phyloP scores from a whole-genome alignment of 805 yeast species.

The Wickerhamomyces canadensis region DNA sequence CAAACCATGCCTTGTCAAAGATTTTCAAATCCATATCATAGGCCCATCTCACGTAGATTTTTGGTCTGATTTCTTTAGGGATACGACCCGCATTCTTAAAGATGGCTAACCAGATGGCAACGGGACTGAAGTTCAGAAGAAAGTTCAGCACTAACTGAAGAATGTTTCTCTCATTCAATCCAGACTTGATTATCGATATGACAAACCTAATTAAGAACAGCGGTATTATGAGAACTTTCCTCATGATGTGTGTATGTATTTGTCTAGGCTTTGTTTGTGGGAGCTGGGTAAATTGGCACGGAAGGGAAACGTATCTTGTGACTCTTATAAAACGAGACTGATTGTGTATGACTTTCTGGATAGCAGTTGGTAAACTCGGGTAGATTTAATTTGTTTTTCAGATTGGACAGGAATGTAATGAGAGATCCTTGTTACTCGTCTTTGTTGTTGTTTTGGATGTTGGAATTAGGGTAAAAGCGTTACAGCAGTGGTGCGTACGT shows the following conservation, averaged over 20 bases:
- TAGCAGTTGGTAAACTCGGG: too few species aligned
- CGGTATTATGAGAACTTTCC: background rate
- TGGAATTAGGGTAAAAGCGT: too few species aligned
- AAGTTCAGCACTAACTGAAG: conserved; percentile 39
- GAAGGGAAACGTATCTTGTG: too few species aligned
- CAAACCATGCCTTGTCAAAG: conserved; percentile 24
- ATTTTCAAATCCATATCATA: conserved; percentile 37
- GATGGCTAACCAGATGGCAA: conserved; percentile 48
- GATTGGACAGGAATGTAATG: too few species aligned
- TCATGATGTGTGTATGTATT: conserved; percentile 9
- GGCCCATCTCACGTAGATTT: conserved; percentile 42
- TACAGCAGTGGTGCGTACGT: too few species aligned
- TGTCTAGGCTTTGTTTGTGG: conserved; percentile 7
- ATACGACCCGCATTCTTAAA: conserved; percentile 56
- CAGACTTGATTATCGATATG: conserved; percentile 5
- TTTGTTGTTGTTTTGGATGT: too few species aligned
- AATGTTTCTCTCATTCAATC: conserved; percentile 32
- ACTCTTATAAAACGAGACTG: too few species aligned
- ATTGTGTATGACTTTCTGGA: too few species aligned
- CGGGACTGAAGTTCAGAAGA: conserved; percentile 43
- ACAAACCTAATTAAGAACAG: conserved; percentile 2
- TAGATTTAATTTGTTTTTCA: too few species aligned
- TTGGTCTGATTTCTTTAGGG: conserved; percentile 50
- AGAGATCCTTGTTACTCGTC: too few species aligned
- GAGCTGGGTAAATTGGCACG: background rate